Base-by-base conservation (phyloP, 805 yeast genomes). In the Kodamaea sagamina region DNA sequence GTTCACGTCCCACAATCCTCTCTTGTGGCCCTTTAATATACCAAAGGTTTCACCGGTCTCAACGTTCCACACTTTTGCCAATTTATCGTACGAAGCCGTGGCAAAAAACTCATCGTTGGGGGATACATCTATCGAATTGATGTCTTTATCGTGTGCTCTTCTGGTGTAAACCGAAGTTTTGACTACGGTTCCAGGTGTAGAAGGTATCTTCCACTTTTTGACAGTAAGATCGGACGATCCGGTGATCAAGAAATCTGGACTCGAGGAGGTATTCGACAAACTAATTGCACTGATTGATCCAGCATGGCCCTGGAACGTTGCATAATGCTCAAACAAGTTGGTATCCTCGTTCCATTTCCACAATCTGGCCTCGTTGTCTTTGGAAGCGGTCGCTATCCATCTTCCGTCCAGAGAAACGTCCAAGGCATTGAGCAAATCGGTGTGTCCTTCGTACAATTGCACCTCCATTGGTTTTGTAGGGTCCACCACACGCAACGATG, bases 91-190 rank as follows among this genome's bases (percentile, higher is more conserved):
- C 9, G 96, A 86, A 2, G 96, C 98, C 1, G 97, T 85, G 0
- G 96, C 98, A 57, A 93, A 82, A 39, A 76, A 72, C 50, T 83
- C 84, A 63, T 92, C 95, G 57, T 89, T 88, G 12, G 97, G 96
- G n/a, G 97, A 77, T 3, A 93, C 72, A 50, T 89, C 97, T 41
- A 93, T 68, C 2, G 92, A 78, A 57, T 93, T 95, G 47, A 93
- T 93, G 63, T 93, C 97, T 62, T 92, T 93, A 43, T 93, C 98
- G 62, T 93, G 99, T 1, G 97, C 98, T 57, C 90, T 81, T 71
- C 97, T 81, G 0, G 99, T 93, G 63, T 84, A 93, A 42, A 82
- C 89, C 2, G 97, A 86, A 2, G 74, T 68, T 53, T 75, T 80
- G 5, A 86, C 73, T 3, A 53, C 26, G 41, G 48, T 26, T 43